Base-by-base conservation (phyloP, 2,329 filamentous ascomycete genomes). In the Ceratocystis destructans region DNA sequence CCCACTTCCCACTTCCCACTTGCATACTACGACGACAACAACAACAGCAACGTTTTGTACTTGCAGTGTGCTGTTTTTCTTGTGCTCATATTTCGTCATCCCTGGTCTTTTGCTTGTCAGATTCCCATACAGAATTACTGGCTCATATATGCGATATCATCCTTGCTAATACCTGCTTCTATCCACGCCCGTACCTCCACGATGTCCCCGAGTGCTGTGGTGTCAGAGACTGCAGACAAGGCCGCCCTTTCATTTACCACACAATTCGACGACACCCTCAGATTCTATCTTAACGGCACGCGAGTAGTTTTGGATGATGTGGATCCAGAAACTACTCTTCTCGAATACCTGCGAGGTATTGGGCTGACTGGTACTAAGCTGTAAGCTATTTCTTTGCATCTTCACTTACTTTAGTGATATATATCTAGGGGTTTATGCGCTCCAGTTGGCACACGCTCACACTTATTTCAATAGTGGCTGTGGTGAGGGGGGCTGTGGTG, bases 331-430 rank as follows among this genome's bases (percentile, higher is more conserved):
- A 81, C 92, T 61, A 99, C 94, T 0, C 80, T 99, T 41, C 79
- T 99, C 5, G 93, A 97, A 75, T 99, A 97, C 72, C 81, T 99
- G 48, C 83, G 94, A 69, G 93, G 92, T 22, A 89, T 97, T 73
- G 94, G 94, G 0, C 79, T 97, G 71, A 97, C 93, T 3, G 94
- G 94, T 15, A 97, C 94, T 12, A 99, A 99, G 76, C 82, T 97
- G 76, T 85, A 77, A 68, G 79, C 17, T 59, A 15, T 72, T 17
- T 22, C 25, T 44, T 59, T n/a, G 2, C 6, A 44, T 45, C 33
- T 65, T 28, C 28, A 25, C 55, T 12, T 25, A 15, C 48, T 12
- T 28, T 25, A 2, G 8, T 28, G 48, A 25, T 25, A 28, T 5
- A 20, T 53, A 10, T 53, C 22, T 53, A 15, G 37, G 37, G 10